Evolutionary conservation across 768 basidiomycete genomes (phyloP).

Genomic region (Suillus decipiens): DNA sequence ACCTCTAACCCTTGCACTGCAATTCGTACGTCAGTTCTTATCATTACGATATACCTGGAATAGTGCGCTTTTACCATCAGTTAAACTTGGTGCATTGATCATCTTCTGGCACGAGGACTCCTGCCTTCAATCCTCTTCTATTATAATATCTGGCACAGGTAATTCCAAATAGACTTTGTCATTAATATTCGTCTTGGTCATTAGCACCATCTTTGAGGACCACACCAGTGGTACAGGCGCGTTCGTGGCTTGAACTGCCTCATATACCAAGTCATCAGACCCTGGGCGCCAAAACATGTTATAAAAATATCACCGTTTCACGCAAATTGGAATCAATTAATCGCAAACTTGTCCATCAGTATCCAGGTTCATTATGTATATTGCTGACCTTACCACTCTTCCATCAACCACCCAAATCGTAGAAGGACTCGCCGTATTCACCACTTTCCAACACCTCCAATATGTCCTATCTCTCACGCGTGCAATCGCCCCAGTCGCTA

Average conservation of each 20-base stretch:
- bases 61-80: too few species aligned
- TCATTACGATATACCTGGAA: not conserved
- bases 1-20: not conserved
- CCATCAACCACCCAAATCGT: constrained; percentile 17
- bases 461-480: constrained; percentile 18
- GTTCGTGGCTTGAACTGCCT: too few species aligned
- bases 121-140: not conserved
- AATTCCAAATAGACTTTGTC: not conserved
- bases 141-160: not conserved
- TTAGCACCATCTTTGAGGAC: not conserved
- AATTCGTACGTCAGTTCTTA: not conserved
- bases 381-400: constrained; percentile 26
- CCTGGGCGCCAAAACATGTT: not conserved
- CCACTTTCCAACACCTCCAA: constrained; percentile 27
- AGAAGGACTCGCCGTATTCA: constrained; percentile 27
- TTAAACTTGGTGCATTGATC: not conserved
- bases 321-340: not conserved
- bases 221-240: not conserved
- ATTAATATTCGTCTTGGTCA: too few species aligned
- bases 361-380: not conserved
- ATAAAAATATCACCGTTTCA: not conserved
- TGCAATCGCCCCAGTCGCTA: constrained; percentile 2
- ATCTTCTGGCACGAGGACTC: not conserved
- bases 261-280: too few species aligned
- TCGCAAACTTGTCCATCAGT: not conserved